Evolutionary conservation across 805 yeast genomes (phyloP).

Genomic region (Lipomyces yamadae): DNA sequence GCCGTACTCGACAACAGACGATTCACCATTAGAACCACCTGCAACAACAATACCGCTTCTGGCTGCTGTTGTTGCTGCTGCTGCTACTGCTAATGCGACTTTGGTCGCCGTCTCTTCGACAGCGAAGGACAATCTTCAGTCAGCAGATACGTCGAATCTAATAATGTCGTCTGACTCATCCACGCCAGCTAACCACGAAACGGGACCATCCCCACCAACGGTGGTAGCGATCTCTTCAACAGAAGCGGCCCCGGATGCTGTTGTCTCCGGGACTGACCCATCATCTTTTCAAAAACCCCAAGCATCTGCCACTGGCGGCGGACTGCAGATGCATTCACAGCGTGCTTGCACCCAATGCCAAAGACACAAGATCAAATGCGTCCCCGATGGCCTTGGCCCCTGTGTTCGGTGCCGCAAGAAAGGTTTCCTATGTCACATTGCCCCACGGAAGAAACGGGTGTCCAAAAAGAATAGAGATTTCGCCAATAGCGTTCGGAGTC

Average conservation of each 20-base stretch:
- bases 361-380: constrained; percentile 33
- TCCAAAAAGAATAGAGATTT: constrained; percentile 16
- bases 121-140: background rate
- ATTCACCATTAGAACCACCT: background rate
- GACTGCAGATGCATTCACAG: constrained; percentile 11
- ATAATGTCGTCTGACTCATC: background rate
- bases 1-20: background rate
- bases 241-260: background rate
- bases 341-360: constrained; percentile 36
- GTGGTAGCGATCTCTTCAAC: background rate
- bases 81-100: background rate
- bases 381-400: constrained; percentile 23
- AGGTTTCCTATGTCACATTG: constrained; percentile 29
- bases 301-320: background rate
- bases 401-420: constrained; percentile 33
- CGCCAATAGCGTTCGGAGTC: background rate
- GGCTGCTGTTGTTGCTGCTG: background rate
- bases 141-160: background rate
- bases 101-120: background rate
- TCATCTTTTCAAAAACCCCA: background rate
- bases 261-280: background rate
- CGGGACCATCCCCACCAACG: background rate
- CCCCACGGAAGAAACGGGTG: constrained; percentile 33
- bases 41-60: background rate
- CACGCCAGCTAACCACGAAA: background rate